Conservation (phyloP, 495 filamentous ascomycete genomes). For the Penicillium fimorum region DNA sequence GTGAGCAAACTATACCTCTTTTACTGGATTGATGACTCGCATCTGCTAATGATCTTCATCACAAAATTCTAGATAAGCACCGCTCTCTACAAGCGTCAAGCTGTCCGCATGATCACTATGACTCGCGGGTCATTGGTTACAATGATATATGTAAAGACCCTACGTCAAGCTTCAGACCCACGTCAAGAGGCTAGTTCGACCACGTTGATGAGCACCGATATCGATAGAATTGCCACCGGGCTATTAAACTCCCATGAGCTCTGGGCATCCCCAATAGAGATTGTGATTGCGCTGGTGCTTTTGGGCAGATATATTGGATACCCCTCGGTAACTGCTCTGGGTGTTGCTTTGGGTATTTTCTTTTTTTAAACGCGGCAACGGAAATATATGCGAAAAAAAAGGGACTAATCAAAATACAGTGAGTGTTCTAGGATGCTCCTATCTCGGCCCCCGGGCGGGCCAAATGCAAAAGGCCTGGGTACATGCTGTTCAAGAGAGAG, state of each 20-base stretch:
- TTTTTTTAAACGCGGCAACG: background rate
- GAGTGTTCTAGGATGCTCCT: background rate
- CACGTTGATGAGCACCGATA: constrained; percentile 5
- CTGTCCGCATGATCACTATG: constrained; percentile 1
- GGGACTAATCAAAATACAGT: background rate
- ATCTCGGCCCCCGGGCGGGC: background rate
- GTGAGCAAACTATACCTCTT: background rate
- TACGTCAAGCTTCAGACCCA: background rate
- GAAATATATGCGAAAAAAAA: background rate
- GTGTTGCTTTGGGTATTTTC: background rate
- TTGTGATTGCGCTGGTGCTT: background rate
- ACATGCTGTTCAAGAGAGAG: background rate
- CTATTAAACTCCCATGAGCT: background rate
- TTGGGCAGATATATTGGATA: background rate
- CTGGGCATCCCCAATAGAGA: constrained; percentile 1
- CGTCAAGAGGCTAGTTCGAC: constrained; percentile 1
- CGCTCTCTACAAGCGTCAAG: constrained; percentile 2
- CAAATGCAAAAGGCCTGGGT: background rate
- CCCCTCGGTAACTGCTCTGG: background rate
- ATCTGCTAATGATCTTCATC: too few relatives aligned
- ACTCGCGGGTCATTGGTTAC: background rate
- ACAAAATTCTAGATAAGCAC: background rate
- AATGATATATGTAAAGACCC: background rate
- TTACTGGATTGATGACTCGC: too few relatives aligned
- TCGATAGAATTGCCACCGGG: constrained; percentile 1